Evolutionary conservation across 441 rosid species (phyloP).

Genomic region (Capsella rubella): DNA sequence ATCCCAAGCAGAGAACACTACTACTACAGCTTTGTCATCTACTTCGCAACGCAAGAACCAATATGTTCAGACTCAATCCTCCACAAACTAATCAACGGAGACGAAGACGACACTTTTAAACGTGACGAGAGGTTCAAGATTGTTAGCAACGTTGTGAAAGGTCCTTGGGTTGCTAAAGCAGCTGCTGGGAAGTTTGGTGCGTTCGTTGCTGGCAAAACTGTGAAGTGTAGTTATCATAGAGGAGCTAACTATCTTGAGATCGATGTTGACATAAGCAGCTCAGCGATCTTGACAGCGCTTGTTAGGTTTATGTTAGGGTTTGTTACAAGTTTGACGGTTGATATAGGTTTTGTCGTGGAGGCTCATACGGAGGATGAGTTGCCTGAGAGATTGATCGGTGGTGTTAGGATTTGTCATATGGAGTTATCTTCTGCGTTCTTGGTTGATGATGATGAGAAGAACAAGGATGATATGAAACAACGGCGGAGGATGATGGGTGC

Average conservation of each 20-base stretch:
- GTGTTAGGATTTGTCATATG: conserved; percentile 74
- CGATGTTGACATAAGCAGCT: conserved; percentile 79
- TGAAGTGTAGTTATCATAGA: conserved; percentile 66
- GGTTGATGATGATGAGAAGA: conserved; percentile 43
- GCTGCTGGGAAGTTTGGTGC: conserved; percentile 78
- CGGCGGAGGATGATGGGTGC: conserved; percentile 50
- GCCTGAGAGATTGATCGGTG: conserved; percentile 83
- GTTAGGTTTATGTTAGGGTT: conserved; percentile 59
- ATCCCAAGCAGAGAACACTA: conserved; percentile 70
- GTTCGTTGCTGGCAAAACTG: conserved; percentile 64
- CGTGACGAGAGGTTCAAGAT: conserved; percentile 75
- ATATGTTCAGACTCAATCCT: conserved; percentile 61
- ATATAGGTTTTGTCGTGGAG: conserved; percentile 81
- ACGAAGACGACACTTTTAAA: conserved; percentile 65
- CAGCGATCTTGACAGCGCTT: conserved; percentile 58
- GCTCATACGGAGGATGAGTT: conserved; percentile 73
- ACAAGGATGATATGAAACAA: not conserved
- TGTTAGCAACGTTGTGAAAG: conserved; percentile 76
- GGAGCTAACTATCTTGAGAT: conserved; percentile 80
- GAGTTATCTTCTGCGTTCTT: conserved; percentile 73
- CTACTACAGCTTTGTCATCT: conserved; percentile 55
- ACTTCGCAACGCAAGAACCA: conserved; percentile 69
- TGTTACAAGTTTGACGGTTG: conserved; percentile 60
- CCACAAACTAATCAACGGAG: conserved; percentile 61
- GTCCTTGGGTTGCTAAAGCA: conserved; percentile 79